Evolutionary conservation across 2,329 filamentous ascomycete species (phyloP).

Genomic region (Cercospora citrullina): DNA sequence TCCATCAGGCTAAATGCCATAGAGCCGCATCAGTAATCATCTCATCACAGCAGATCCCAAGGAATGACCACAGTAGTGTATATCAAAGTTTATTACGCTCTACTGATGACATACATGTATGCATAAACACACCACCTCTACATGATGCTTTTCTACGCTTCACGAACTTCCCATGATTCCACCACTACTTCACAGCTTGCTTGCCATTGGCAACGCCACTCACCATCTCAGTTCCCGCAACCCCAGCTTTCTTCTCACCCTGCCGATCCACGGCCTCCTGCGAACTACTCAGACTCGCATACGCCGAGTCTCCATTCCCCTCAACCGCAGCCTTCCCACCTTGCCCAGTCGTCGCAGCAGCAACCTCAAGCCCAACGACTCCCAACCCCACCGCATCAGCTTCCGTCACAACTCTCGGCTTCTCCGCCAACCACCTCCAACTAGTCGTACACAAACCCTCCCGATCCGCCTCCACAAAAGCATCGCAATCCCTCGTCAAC

Average conservation of each 20-base stretch:
- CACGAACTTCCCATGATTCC: not conserved
- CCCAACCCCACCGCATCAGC: not conserved
- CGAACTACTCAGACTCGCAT: constrained; percentile 19
- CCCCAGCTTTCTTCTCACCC: not conserved
- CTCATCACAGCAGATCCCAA: not conserved
- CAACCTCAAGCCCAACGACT: not conserved
- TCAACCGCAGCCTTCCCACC: not conserved
- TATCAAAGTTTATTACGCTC: not conserved
- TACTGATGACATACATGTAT: not conserved
- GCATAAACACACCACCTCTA: not conserved
- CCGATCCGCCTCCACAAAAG: constrained; percentile 34
- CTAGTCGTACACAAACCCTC: constrained; percentile 32
- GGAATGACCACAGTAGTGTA: not conserved
- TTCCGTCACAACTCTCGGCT: constrained; percentile 17
- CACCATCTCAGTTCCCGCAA: not conserved
- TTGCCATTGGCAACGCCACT: not conserved
- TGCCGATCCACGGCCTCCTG: constrained; percentile 14
- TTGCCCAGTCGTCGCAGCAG: not conserved
- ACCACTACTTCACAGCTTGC: not conserved
- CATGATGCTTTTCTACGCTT: not conserved
- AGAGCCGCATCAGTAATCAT: not conserved
- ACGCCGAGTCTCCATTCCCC: constrained; percentile 12
- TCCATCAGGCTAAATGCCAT: not conserved
- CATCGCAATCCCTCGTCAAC: constrained; percentile 32
- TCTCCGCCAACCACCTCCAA: constrained; percentile 36